A percentile compares a stretch with the other conserved stretches of the same genome.
phyloP scores from a whole-genome alignment of 441 rosid genomes.

The Jatropha podagrica region DNA sequence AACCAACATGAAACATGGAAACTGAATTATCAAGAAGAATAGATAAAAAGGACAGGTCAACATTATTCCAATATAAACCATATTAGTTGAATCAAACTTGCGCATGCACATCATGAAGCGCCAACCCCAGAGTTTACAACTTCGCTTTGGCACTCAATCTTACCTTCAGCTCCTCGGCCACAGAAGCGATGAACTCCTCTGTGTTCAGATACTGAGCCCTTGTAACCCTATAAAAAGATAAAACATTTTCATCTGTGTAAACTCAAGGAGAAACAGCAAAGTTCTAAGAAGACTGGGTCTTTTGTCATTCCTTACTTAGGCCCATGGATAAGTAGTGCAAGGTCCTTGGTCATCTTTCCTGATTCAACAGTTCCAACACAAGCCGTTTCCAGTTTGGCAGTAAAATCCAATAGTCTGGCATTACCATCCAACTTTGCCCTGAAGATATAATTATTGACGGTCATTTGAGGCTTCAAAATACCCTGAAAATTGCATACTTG shows the following conservation, averaged over 20 bases:
- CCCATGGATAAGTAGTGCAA: slow-evolving; percentile 84
- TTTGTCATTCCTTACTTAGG: slow-evolving; percentile 44
- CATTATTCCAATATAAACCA: not conserved
- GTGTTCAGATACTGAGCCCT: slow-evolving; percentile 69
- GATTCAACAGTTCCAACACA: slow-evolving; percentile 78
- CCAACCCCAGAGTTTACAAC: slow-evolving; percentile 24
- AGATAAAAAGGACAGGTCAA: no score
- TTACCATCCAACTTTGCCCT: slow-evolving; percentile 88
- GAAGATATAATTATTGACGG: slow-evolving; percentile 22
- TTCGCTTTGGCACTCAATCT: slow-evolving; percentile 42
- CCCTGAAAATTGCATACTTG: not conserved
- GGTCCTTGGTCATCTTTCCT: slow-evolving; percentile 97
- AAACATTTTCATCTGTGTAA: not conserved
- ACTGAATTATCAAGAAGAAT: no score
- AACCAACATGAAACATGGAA: no score
- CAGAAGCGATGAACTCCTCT: slow-evolving; percentile 79
- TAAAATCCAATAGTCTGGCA: slow-evolving; percentile 57
- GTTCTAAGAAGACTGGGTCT: not conserved
- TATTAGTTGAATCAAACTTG: slow-evolving; percentile 3
- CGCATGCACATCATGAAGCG: not conserved
- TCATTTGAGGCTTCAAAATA: not conserved
- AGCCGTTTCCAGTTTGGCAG: slow-evolving; percentile 75
- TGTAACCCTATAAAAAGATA: slow-evolving; percentile 42
- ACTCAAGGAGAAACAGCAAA: not conserved
- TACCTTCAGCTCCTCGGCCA: slow-evolving; percentile 60